These are phyloP conservation scores for Scheffersomyces parashehatae DNA, from an alignment of 1,139 yeast species.

Conservation along the genomic window DNA sequence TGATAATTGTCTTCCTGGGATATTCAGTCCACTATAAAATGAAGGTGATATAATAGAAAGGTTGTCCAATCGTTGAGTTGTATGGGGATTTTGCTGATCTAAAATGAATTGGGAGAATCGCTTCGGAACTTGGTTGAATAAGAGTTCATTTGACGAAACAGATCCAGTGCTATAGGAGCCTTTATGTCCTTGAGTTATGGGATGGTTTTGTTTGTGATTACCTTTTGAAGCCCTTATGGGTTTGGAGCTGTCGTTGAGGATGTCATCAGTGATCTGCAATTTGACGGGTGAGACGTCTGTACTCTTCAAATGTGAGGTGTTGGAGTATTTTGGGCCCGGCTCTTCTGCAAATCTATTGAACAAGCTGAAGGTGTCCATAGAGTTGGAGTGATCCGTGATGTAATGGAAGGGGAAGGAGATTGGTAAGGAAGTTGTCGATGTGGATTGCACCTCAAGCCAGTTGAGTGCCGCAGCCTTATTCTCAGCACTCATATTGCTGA, in stretches of 20 bases:
- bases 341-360: constrained; percentile 16
- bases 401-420: constrained; percentile 38
- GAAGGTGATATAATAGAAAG: constrained; percentile 27
- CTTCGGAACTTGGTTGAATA: constrained; percentile 39
- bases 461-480: constrained; percentile 13
- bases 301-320: constrained; percentile 22
- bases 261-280: constrained; percentile 2
- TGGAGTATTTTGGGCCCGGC: constrained; percentile 23
- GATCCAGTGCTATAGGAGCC: not conserved
- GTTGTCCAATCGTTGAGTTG: constrained; percentile 26
- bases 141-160: constrained; percentile 2
- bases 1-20: constrained; percentile 6
- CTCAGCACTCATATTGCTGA: constrained; percentile 2
- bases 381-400: constrained; percentile 25
- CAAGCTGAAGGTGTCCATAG: constrained; percentile 35
- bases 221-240: not conserved
- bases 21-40: constrained; percentile 19
- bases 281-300: constrained; percentile 9
- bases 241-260: not conserved
- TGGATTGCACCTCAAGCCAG: constrained; percentile 33
- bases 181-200: no score
- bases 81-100: constrained; percentile 36
- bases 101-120: constrained; percentile 44
- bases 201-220: not conserved
- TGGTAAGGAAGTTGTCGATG: constrained; percentile 32